Percentiles rank a stretch among this genome's conserved stretches.
Evolutionary conservation across 352 stramenopile species (phyloP).

Genomic region (Plasmopara muralis): DNA sequence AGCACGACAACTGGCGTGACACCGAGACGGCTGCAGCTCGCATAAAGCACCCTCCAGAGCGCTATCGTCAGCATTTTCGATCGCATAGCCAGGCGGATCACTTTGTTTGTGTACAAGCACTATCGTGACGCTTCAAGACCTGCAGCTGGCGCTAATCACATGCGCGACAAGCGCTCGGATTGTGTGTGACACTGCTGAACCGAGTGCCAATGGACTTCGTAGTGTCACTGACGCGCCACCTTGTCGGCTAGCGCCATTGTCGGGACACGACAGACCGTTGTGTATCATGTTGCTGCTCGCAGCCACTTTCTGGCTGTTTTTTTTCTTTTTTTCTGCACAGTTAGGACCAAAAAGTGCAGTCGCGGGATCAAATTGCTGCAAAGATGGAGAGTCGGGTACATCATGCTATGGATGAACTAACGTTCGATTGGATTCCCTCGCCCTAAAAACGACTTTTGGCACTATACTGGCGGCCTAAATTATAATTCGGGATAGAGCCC

Average conservation of each 20-base stretch:
- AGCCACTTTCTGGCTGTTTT: constrained; percentile 3
- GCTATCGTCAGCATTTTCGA: constrained; percentile 9
- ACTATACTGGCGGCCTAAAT: constrained; percentile 8
- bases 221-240: constrained; percentile 13
- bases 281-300: constrained; percentile 2
- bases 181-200: constrained; percentile 11
- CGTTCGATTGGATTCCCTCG: constrained; percentile 27
- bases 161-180: too few species aligned
- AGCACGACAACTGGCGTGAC: constrained; percentile 6
- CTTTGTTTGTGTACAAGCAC: constrained; percentile 5
- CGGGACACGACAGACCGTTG: background rate
- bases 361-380: constrained; percentile 8
- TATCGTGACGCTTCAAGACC: constrained; percentile 17
- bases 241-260: constrained; percentile 1
- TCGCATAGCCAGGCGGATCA: constrained; percentile 14
- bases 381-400: constrained; percentile 11
- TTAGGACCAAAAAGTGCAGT: constrained; percentile 7
- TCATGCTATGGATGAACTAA: constrained; percentile 7
- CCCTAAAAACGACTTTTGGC: background rate
- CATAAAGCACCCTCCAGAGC: background rate
- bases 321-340: constrained; percentile 10
- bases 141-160: background rate
- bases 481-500: constrained; percentile 12
- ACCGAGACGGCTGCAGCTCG: constrained; percentile 4
- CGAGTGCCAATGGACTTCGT: constrained; percentile 13